Evolutionary conservation across 2,329 filamentous ascomycete genomes (phyloP), one percentile per base, ranked within the genome.

Genomic region (Malbranchea cinnamomea): DNA sequence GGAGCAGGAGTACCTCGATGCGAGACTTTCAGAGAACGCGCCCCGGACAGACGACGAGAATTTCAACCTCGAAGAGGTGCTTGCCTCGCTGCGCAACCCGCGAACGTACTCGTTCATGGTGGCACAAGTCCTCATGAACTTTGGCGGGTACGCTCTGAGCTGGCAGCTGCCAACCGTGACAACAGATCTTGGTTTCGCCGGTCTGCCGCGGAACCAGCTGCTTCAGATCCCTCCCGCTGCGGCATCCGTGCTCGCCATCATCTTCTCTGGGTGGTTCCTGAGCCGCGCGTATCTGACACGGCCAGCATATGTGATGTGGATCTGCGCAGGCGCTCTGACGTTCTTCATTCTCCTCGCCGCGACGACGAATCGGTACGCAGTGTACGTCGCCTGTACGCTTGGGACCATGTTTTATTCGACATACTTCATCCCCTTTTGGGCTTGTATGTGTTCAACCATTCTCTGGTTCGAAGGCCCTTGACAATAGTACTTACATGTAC

Each of bases 401-500:
- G 59, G 60, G 4, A 57, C 50, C 0, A 47, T 57, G 30, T 61
- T 62, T 33, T 63, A 62, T 34, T 46, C 47, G 6, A 41, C 48
- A 3, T 61, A 57, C 32, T 61, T 62, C 34, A 57, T 63, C 9
- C 54, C 59, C 0, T 61, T 62, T 37, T 63, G 58, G 59, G 52
- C 52, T 14, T 62, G 49, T 46, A 38, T 41, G 41, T 44, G 14
- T 10, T 30, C 19, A 10, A 26, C 16, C 14, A 23, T 32, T 10
- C 14, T 8, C 15, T 13, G 11, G n/a, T 19, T 11, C 3, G n/a
- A 29, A 3, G 7, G n/a, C 23, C 16, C 14, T 11, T 30, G 11
- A 10, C n/a, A 14, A 20, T 21, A 20, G 35, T 22, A 15, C 9
- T 5, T n/a, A 11, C 18, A 4, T 17, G 22, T 23, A 19, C 32